Base-by-base conservation (phyloP, 352 stramenopile species). In the Phytophthora pini region DNA sequence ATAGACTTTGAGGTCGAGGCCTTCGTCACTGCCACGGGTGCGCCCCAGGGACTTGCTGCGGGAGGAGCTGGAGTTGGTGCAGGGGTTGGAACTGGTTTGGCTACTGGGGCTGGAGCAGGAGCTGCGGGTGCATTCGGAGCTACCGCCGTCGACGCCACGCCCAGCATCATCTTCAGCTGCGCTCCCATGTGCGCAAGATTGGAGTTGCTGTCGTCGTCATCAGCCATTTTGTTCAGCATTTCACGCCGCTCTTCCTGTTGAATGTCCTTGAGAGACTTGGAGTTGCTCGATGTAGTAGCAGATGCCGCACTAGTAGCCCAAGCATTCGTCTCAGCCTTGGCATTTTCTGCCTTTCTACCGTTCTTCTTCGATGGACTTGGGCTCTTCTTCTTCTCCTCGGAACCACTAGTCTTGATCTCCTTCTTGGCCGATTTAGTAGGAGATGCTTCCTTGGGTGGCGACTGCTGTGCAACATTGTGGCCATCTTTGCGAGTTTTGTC, bases 121-220 rank as follows among this genome's bases (percentile, higher is more conserved):
- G 20, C 26, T 38, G 54, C 44, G 51, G 46, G 32, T 46, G 40
- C 27, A 39, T 59, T 55, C n/a, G 70, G 27, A 44, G 51, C 26
- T 31, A 65, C 66, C 38, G 55, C 50, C 29, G 46, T 49, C 11
- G 76, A 72, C n/a, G 84, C 75, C 24, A 95, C 87, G 20, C 88
- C 88, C 5, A 96, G 75, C 88, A 96, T 96, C 81, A 94, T 93
- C 70, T 96, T 96, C 26, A 96, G 65, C 49, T 96, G 84, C 11
- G 77, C 81, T 31, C 86, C 88, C 88, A 96, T 96, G 31, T 94
- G 79, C 15, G 80, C 84, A 2, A 96, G 69, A 56, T 92, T 82
- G 4, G 69, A 40, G 12, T 65, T 59, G 39, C 62, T 40, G 6
- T 66, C 56, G 17, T 69, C 53, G n/a, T 68, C 53, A 20, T 86